Evolutionary conservation across 2,329 filamentous ascomycete genomes (phyloP), one percentile per base, ranked within the genome.

Genomic region (Monilinia fructicola): DNA sequence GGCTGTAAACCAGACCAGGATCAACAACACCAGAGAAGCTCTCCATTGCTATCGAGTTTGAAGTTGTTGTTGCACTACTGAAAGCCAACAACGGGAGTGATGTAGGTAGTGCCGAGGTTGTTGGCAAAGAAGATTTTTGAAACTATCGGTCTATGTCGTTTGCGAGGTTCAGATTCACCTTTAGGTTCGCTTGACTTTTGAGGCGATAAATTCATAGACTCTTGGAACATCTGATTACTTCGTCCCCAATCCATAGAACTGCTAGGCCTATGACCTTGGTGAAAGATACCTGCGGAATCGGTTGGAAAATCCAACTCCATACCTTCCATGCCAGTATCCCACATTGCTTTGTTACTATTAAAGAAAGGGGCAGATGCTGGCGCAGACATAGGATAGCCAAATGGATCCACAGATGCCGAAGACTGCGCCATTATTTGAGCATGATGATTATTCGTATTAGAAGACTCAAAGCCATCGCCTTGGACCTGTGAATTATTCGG

Each of bases 251-350:
- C 85, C 64, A 85, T 79, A 0, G 85, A 83, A 53, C 78, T 82
- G 68, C 82, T 81, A 38, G 81, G 77, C 53, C 81, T 81, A 52
- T 86, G 79, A 31, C 72, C 78, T 1, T 69, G 63, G 42, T 70
- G 71, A 42, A 75, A 75, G 64, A 76, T 72, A 10, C 65, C 68
- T 53, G 68, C 64, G 40, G 72, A 78, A 26, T 81, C 76, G 23
- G 78, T 76, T 56, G 78, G 77, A 68, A 87, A 88, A 72, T 88
- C 85, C 64, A 89, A 77, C 66, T 87, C 85, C 83, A 89, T 87
- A 31, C 78, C 81, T 52, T 74, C 76, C 81, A 87, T 83, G 67
- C 76, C 76, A 31, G 77, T 73, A 62, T 83, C 81, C 87, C 86
- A 89, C 69, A 87, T 88, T 48, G 75, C 71, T 59, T 79, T 78